phyloP scores from a whole-genome alignment of 177 flowering plant genomes.

The Vitis hybrid region DNA sequence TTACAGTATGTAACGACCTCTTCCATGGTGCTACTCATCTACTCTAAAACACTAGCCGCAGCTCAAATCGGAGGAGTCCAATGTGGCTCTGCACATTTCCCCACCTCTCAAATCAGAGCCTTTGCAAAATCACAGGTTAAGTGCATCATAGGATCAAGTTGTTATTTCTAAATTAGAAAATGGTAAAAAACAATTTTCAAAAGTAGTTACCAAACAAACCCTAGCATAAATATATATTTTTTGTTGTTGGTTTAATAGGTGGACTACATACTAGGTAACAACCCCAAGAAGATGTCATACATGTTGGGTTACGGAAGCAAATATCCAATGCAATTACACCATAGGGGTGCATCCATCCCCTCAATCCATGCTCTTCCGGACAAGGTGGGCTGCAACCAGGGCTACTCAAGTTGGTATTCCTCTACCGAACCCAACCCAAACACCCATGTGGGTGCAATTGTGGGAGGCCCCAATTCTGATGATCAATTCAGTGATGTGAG shows the following conservation, averaged over 20 bases:
- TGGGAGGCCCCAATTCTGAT: conserved; percentile 70
- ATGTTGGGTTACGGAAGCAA: conserved; percentile 76
- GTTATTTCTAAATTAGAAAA: too few relatives aligned
- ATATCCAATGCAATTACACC: conserved; percentile 62
- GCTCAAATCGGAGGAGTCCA: conserved; percentile 43
- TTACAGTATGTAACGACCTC: conserved; percentile 64
- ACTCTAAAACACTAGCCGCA: conserved; percentile 40
- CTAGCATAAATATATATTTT: too few relatives aligned
- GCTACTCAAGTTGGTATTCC: conserved; percentile 39
- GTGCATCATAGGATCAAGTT: background rate
- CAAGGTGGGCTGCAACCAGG: conserved; percentile 67
- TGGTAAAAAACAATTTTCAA: too few relatives aligned
- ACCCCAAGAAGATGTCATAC: conserved; percentile 75
- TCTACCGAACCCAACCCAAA: conserved; percentile 55
- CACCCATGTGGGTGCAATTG: conserved; percentile 66
- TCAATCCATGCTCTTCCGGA: conserved; percentile 42
- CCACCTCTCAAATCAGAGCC: conserved; percentile 50
- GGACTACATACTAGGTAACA: conserved; percentile 76
- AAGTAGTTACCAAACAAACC: too few relatives aligned
- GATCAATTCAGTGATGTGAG: conserved; percentile 63
- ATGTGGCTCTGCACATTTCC: conserved; percentile 56
- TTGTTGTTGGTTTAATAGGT: conserved; percentile 35
- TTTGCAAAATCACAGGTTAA: conserved; percentile 70
- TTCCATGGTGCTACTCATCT: conserved; percentile 48
- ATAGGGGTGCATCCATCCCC: conserved; percentile 74